Conservation (phyloP, 2,329 filamentous ascomycete species). For the Apiospora sp. region DNA sequence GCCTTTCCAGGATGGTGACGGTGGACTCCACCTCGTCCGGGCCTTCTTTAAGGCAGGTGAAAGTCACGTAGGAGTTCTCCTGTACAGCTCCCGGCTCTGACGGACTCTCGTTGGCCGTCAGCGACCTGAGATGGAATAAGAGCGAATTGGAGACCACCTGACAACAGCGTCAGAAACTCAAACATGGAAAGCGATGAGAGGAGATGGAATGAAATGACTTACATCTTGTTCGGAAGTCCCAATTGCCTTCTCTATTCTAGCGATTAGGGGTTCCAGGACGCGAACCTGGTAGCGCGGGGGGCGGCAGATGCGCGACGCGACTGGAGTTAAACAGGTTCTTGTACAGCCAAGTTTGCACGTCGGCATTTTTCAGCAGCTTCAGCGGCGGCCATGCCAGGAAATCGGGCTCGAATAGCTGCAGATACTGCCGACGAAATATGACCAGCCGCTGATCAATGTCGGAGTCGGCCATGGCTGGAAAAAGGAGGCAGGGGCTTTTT, state of each 20-base stretch:
- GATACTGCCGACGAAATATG: slow-evolving; percentile 41
- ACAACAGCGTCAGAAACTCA: neutral
- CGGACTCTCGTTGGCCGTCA: slow-evolving; percentile 54
- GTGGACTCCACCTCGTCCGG: slow-evolving; percentile 39
- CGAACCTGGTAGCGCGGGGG: slow-evolving; percentile 66
- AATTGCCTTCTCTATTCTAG: slow-evolving; percentile 28
- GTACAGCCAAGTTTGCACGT: slow-evolving; percentile 53
- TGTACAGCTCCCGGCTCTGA: slow-evolving; percentile 53
- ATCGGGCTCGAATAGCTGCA: slow-evolving; percentile 43
- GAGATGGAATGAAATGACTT: neutral
- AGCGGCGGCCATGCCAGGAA: slow-evolving; percentile 43
- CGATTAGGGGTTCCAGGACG: slow-evolving; percentile 65
- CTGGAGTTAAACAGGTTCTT: slow-evolving; percentile 62
- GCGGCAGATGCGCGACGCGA: slow-evolving; percentile 57
- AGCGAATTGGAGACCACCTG: slow-evolving; percentile 71
- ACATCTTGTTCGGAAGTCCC: neutral
- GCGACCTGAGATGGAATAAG: slow-evolving; percentile 59
- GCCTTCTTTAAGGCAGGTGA: slow-evolving; percentile 50
- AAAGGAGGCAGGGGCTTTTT: neutral
- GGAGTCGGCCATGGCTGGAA: slow-evolving; percentile 18
- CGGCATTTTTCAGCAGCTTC: slow-evolving; percentile 36
- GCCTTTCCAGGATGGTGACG: slow-evolving; percentile 62
- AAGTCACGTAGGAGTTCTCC: slow-evolving; percentile 69
- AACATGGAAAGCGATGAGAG: no score
- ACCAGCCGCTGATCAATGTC: slow-evolving; percentile 39